Evolutionary conservation across 1,284 basidiomycete species (phyloP).

Genomic region (Ustilago loliicola): DNA sequence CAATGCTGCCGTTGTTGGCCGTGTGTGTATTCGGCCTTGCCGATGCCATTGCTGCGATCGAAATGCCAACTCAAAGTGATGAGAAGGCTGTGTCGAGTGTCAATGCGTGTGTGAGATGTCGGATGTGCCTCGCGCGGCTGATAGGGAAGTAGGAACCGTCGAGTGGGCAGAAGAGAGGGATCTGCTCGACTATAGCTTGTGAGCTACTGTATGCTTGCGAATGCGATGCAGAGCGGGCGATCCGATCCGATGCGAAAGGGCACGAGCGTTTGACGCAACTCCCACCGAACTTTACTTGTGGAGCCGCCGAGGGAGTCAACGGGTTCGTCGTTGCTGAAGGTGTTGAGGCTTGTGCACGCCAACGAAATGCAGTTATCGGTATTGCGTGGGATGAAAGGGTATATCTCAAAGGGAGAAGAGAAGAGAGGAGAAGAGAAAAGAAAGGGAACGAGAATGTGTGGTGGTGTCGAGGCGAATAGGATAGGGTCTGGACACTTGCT

Average conservation of each 20-base stretch:
- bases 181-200: too few relatives aligned
- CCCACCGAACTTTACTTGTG: background rate
- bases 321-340: too few relatives aligned
- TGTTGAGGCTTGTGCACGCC: too few relatives aligned
- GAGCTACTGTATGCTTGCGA: background rate
- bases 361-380: background rate
- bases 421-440: background rate
- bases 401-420: conserved; percentile 3
- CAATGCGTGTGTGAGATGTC: background rate
- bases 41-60: background rate
- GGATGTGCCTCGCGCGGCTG: conserved; percentile 4
- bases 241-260: background rate
- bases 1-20: conserved; percentile 28
- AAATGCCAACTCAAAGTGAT: background rate
- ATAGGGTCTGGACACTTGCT: background rate
- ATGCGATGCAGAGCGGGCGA: background rate
- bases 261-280: background rate
- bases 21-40: conserved; percentile 17
- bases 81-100: background rate
- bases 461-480: background rate
- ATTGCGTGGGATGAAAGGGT: conserved; percentile 4
- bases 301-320: background rate
- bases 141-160: background rate
- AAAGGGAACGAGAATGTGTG: background rate
- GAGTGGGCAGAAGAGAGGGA: too few relatives aligned